These are phyloP conservation scores for Pleurotus pulmonarius DNA, from an alignment of 768 basidiomycete genomes.

Conservation along the genomic window DNA sequence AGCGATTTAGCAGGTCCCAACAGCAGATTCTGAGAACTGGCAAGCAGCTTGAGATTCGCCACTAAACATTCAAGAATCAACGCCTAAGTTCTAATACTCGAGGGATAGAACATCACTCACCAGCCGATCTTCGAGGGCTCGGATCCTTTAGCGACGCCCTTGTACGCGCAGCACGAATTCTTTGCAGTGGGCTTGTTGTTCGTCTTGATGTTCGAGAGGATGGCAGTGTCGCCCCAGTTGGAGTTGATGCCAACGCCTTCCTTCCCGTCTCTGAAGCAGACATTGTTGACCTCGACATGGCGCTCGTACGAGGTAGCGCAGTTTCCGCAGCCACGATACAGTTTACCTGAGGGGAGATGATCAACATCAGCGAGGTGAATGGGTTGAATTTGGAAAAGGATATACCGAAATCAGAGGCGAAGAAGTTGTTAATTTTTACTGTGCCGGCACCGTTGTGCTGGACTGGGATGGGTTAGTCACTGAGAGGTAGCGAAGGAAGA, in stretches of 20 bases:
- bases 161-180: conserved; percentile 24
- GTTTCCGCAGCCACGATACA: conserved; percentile 25
- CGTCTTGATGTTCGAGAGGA: conserved; percentile 20
- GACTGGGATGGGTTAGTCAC: conserved; percentile 6
- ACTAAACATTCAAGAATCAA: conserved; percentile 6
- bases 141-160: conserved; percentile 18
- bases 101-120: conserved; percentile 11
- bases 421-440: conserved; percentile 23
- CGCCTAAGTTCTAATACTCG: neutral
- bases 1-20: conserved; percentile 17
- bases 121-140: conserved; percentile 25
- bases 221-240: conserved; percentile 24
- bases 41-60: conserved; percentile 21
- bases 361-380: neutral
- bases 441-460: conserved; percentile 25
- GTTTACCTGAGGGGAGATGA: conserved; percentile 15
- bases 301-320: conserved; percentile 19
- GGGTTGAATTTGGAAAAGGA: neutral
- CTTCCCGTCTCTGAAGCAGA: conserved; percentile 19
- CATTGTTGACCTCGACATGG: conserved; percentile 22
- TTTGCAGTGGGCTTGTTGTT: conserved; percentile 19
- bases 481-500: neutral
- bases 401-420: conserved; percentile 21
- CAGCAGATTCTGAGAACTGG: conserved; percentile 17
- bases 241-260: conserved; percentile 24